phyloP scores from a whole-genome alignment of 106 monocot species.

The Platanthera guangdongensis region DNA sequence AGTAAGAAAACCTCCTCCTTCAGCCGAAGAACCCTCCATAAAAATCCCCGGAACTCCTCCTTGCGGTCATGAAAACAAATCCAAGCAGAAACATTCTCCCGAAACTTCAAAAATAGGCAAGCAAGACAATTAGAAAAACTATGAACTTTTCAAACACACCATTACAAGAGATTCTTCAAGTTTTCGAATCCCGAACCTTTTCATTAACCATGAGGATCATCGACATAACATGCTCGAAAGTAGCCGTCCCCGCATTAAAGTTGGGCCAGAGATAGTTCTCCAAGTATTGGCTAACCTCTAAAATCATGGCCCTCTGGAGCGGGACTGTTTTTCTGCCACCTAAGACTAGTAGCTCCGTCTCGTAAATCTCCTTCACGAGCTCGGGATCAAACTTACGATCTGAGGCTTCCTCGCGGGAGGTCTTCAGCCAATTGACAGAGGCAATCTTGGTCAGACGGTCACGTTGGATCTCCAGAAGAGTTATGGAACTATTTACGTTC shows the following conservation, averaged over 20 bases:
- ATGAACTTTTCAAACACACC: neutral
- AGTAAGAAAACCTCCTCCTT: constrained; percentile 63
- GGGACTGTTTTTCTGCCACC: constrained; percentile 77
- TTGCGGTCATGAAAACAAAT: constrained; percentile 80
- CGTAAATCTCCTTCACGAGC: constrained; percentile 76
- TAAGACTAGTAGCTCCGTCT: constrained; percentile 58
- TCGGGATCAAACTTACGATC: constrained; percentile 43
- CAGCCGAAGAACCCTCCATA: constrained; percentile 65
- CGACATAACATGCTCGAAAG: constrained; percentile 96
- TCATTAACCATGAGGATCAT: constrained; percentile 97
- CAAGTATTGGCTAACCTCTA: constrained; percentile 96
- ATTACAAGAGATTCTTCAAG: neutral
- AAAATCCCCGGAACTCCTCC: constrained; percentile 66
- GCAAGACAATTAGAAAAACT: neutral
- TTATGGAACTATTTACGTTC: constrained; percentile 43
- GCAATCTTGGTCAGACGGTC: constrained; percentile 79
- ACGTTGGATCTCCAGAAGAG: constrained; percentile 81
- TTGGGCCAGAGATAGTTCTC: constrained; percentile 97
- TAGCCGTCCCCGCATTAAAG: constrained; percentile 61
- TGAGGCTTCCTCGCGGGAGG: neutral
- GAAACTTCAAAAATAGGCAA: constrained; percentile 42
- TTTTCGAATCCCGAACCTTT: constrained; percentile 42
- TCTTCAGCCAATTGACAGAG: constrained; percentile 47
- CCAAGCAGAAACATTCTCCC: constrained; percentile 98
- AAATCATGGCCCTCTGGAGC: constrained; percentile 86